Evolutionary conservation across 208 protist genomes (phyloP).

Genomic region (Leptomonas pyrrhocoris): DNA sequence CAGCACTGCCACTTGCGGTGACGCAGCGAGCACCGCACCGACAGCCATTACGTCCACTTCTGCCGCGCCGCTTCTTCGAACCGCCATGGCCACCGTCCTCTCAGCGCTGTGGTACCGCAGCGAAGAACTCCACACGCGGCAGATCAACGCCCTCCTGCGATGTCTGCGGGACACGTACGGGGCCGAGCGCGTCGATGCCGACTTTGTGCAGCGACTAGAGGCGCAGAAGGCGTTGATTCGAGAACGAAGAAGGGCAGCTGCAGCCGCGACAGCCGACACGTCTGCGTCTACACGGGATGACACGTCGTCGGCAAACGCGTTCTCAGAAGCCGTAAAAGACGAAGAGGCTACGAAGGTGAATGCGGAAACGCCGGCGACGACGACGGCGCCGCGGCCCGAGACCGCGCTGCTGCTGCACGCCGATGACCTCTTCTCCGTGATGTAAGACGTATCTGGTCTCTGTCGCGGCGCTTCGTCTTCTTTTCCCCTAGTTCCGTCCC

Average conservation of each 20-base stretch:
- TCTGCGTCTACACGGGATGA: too few relatives aligned
- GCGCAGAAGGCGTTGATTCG: slow-evolving; percentile 38
- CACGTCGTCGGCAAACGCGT: too few relatives aligned
- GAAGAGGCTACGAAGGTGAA: too few relatives aligned
- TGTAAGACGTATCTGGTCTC: slow-evolving; percentile 5
- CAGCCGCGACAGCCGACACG: background rate
- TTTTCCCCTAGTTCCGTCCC: too few relatives aligned
- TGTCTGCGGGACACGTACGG: slow-evolving; percentile 68
- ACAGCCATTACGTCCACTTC: background rate
- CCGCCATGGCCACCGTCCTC: slow-evolving; percentile 47
- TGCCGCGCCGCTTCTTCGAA: slow-evolving; percentile 3
- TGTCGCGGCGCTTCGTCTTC: too few relatives aligned
- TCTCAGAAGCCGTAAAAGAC: too few relatives aligned
- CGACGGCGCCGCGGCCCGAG: background rate
- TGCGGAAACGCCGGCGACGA: background rate
- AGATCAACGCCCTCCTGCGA: slow-evolving; percentile 64
- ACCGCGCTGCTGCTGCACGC: slow-evolving; percentile 1
- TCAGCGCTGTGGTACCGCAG: slow-evolving; percentile 73
- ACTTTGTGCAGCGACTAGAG: slow-evolving; percentile 73
- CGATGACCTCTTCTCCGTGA: slow-evolving; percentile 19
- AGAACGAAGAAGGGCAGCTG: background rate
- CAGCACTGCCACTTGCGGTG: background rate
- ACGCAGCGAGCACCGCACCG: background rate
- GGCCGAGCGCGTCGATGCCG: slow-evolving; percentile 50
- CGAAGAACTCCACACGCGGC: slow-evolving; percentile 53